Evolutionary conservation across 495 filamentous ascomycete genomes (phyloP).

Genomic region (Lasiosphaeris hirsuta): DNA sequence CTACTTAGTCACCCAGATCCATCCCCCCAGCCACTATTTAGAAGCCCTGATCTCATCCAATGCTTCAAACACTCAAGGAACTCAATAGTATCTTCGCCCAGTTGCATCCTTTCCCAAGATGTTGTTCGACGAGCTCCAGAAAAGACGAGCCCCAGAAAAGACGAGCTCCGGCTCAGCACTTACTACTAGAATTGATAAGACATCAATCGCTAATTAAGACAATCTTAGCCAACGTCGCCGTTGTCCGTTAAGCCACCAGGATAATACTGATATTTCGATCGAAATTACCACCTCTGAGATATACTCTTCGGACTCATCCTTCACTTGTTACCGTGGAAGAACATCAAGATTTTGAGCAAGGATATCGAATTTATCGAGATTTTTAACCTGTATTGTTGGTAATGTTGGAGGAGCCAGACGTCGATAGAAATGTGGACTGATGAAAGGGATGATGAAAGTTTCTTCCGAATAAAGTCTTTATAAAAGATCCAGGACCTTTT

Average conservation of each 20-base stretch:
- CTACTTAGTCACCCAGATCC: too few relatives aligned
- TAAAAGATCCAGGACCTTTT: too few relatives aligned
- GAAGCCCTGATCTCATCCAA: slow-evolving; percentile 1
- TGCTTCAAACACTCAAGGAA: slow-evolving; percentile 4
- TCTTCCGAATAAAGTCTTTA: too few relatives aligned
- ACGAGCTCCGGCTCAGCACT: background rate
- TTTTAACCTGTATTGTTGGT: too few relatives aligned
- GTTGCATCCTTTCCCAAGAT: background rate
- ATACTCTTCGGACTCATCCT: background rate
- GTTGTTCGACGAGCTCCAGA: background rate
- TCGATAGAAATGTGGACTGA: too few relatives aligned
- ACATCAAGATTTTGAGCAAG: background rate
- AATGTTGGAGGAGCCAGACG: too few relatives aligned
- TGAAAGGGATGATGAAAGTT: too few relatives aligned
- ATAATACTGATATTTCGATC: background rate
- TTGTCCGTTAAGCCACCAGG: background rate
- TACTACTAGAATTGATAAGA: background rate
- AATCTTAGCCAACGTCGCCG: background rate
- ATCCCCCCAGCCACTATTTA: too few relatives aligned
- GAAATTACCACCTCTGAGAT: background rate
- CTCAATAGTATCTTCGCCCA: slow-evolving; percentile 1
- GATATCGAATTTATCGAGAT: too few relatives aligned
- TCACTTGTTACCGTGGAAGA: background rate
- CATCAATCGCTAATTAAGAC: background rate
- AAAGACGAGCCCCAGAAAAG: background rate